A percentile compares a stretch with the other conserved stretches of the same genome.
These are phyloP conservation scores for Lactarius trivialis DNA, from an alignment of 768 basidiomycete genomes.

Conservation along the genomic window DNA sequence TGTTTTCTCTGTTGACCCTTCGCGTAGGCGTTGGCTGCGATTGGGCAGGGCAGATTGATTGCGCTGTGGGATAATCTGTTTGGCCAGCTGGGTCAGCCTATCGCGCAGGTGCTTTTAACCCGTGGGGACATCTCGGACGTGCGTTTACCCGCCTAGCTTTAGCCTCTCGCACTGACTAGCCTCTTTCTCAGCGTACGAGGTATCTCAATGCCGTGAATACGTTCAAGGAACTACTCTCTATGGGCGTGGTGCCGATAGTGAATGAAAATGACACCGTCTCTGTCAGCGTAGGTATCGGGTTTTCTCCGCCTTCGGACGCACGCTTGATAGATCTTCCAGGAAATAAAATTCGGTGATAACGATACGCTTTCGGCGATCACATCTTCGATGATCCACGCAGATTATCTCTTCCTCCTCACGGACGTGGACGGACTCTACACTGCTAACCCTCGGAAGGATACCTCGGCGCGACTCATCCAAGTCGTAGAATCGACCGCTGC, in stretches of 20 bases:
- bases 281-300: slow-evolving; percentile 67
- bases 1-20: slow-evolving; percentile 23
- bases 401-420: slow-evolving; percentile 93
- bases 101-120: slow-evolving; percentile 90
- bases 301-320: neutral
- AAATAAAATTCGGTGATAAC: slow-evolving; percentile 99
- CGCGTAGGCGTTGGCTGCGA: slow-evolving; percentile 83
- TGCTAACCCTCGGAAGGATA: slow-evolving; percentile 89
- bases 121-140: slow-evolving; percentile 97
- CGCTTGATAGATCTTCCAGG: slow-evolving; percentile 40
- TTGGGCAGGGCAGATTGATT: slow-evolving; percentile 94
- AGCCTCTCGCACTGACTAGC: slow-evolving; percentile 6
- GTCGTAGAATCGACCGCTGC: slow-evolving; percentile 76
- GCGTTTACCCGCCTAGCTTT: slow-evolving; percentile 24
- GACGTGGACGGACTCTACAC: slow-evolving; percentile 97
- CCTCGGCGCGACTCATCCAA: slow-evolving; percentile 70
- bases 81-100: slow-evolving; percentile 87
- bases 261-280: slow-evolving; percentile 99
- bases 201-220: slow-evolving; percentile 98
- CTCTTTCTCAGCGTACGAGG: slow-evolving; percentile 64
- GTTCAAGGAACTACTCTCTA: slow-evolving; percentile 79
- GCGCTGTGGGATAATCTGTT: slow-evolving; percentile 98
- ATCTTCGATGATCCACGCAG: slow-evolving; percentile 94
- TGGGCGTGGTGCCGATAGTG: slow-evolving; percentile 97
- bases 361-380: slow-evolving; percentile 97